Conservation (phyloP, 331 rosid species). For the Dryas integrifolia region DNA sequence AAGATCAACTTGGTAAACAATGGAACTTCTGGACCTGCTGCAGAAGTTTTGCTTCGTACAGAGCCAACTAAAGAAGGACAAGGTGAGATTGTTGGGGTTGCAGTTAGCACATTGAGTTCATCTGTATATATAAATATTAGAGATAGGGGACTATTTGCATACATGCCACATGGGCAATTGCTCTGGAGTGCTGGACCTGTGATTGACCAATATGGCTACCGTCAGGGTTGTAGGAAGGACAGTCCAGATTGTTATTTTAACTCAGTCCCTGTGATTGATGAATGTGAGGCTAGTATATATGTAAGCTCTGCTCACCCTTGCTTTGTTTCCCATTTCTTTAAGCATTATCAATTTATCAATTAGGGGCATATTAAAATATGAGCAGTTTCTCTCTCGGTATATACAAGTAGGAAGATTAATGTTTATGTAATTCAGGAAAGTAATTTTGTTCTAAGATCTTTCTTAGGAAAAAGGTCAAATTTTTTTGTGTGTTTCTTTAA, state of each 20-base stretch:
- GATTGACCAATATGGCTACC: slow-evolving; percentile 59
- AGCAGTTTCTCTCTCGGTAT: neutral
- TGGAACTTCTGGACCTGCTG: slow-evolving; percentile 39
- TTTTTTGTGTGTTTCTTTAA: neutral
- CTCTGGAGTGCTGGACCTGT: slow-evolving; percentile 76
- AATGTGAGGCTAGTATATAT: slow-evolving; percentile 73
- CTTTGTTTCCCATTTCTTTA: neutral
- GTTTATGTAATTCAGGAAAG: neutral
- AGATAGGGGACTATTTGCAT: slow-evolving; percentile 67
- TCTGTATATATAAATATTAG: slow-evolving; percentile 47
- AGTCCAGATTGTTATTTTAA: slow-evolving; percentile 52
- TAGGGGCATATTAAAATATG: neutral
- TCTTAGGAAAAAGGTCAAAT: neutral
- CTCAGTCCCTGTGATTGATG: slow-evolving; percentile 72
- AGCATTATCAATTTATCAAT: neutral
- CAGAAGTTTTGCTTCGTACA: slow-evolving; percentile 45
- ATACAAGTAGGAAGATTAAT: neutral
- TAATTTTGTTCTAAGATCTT: neutral
- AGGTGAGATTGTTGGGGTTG: slow-evolving; percentile 54
- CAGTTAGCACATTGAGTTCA: slow-evolving; percentile 55
- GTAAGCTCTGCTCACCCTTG: slow-evolving; percentile 47
- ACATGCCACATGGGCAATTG: slow-evolving; percentile 37
- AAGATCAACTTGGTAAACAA: slow-evolving; percentile 40
- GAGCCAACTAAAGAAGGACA: slow-evolving; percentile 39
- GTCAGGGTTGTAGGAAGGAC: slow-evolving; percentile 69